Conservation (phyloP, 805 yeast genomes). For the Millerozyma acaciae region DNA sequence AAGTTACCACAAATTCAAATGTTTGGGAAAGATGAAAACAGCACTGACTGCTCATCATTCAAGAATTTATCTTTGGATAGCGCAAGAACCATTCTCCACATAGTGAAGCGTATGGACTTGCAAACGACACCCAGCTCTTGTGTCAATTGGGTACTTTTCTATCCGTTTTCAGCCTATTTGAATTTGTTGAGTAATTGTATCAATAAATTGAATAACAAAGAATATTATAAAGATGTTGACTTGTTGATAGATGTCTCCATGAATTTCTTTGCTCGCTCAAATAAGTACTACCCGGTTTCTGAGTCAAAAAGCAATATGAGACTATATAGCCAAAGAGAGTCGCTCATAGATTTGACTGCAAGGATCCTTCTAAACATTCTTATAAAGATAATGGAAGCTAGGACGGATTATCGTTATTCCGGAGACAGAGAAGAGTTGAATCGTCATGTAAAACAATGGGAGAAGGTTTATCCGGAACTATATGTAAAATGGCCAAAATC, state of each 20-base stretch:
- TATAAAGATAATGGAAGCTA: conserved; percentile 19
- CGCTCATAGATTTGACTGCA: conserved; percentile 16
- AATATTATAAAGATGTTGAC: conserved; percentile 24
- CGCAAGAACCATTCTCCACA: conserved; percentile 33
- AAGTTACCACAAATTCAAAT: conserved; percentile 24
- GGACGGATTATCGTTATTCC: conserved; percentile 13
- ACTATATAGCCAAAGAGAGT: conserved; percentile 14
- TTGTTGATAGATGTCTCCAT: conserved; percentile 22
- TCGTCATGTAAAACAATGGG: conserved; percentile 14
- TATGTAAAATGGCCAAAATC: conserved; percentile 4
- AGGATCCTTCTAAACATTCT: conserved; percentile 19
- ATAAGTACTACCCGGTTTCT: not conserved
- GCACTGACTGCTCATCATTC: conserved; percentile 16
- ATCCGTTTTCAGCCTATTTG: conserved; percentile 30
- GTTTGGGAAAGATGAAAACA: conserved; percentile 14
- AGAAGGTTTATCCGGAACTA: conserved; percentile 17
- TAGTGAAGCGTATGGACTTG: conserved; percentile 19
- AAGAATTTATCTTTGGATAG: conserved; percentile 29
- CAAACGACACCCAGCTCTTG: conserved; percentile 18
- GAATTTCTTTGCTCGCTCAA: conserved; percentile 11
- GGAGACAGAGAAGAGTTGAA: conserved; percentile 14
- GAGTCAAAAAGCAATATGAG: conserved; percentile 1
- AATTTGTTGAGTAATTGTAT: conserved; percentile 26
- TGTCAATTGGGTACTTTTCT: conserved; percentile 30
- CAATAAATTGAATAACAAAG: conserved; percentile 26